These are phyloP conservation scores for Hebeloma cylindrosporum DNA, from an alignment of 768 basidiomycete genomes.

Conservation along the genomic window DNA sequence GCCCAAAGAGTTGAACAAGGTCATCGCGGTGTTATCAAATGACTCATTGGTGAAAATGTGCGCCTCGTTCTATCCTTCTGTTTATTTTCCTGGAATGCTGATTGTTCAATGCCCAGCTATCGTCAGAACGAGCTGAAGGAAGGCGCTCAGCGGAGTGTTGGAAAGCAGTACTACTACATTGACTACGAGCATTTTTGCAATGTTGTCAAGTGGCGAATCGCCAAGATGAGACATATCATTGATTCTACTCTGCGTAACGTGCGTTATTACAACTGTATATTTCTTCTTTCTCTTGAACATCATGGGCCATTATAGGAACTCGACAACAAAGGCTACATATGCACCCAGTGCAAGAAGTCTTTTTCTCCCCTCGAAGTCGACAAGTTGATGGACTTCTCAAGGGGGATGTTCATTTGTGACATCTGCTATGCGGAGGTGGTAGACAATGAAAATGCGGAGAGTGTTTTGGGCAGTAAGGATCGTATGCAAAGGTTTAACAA, in stretches of 20 bases:
- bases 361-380: conserved; percentile 87
- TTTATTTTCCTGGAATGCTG: background rate
- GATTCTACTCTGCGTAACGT: conserved; percentile 90
- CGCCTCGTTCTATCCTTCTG: conserved; percentile 27
- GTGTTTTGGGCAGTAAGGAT: conserved; percentile 83
- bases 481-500: conserved; percentile 94
- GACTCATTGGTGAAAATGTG: conserved; percentile 80
- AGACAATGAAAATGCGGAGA: conserved; percentile 90
- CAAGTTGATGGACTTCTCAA: conserved; percentile 72
- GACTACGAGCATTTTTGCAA: conserved; percentile 95
- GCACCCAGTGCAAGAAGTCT: conserved; percentile 80
- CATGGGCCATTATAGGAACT: conserved; percentile 64
- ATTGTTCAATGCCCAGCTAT: conserved; percentile 47
- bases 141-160: conserved; percentile 82
- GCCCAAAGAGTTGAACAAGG: conserved; percentile 86
- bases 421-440: conserved; percentile 83
- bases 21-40: conserved; percentile 78
- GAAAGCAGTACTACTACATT: conserved; percentile 94
- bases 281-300: background rate
- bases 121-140: conserved; percentile 92
- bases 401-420: conserved; percentile 78
- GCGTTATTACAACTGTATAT: conserved; percentile 24
- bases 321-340: conserved; percentile 97
- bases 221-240: conserved; percentile 87
- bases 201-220: conserved; percentile 96